phyloP scores from a whole-genome alignment of 176 grass and related monocot species.

The Oryza glaberrima region DNA sequence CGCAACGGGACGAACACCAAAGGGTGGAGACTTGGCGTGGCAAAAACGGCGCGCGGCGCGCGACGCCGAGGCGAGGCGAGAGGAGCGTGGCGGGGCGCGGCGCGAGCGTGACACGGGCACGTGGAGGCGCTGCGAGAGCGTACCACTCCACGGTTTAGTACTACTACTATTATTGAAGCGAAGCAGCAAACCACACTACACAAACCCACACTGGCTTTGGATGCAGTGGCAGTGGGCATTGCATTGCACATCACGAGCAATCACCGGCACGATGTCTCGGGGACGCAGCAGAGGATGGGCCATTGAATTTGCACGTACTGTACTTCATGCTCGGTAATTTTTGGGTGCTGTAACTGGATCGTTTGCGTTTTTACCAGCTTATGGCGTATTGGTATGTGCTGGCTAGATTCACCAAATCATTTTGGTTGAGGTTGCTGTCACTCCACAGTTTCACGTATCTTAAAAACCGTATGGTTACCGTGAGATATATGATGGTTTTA shows the following conservation, averaged over 20 bases:
- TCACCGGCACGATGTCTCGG: conserved; percentile 28
- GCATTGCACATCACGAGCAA: not conserved
- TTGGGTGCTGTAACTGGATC: too few relatives aligned
- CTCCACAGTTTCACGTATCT: too few relatives aligned
- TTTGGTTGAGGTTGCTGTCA: too few relatives aligned
- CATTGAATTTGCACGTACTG: conserved; percentile 7
- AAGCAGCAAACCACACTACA: not conserved
- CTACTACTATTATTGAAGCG: not conserved
- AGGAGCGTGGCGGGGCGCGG: not conserved
- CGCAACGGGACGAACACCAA: not conserved
- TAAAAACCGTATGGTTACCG: too few relatives aligned
- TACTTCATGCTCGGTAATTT: not conserved
- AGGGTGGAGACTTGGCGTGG: not conserved
- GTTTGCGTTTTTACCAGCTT: not conserved
- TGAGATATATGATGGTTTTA: too few relatives aligned
- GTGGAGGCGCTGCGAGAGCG: conserved; percentile 42
- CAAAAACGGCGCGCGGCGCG: conserved; percentile 4
- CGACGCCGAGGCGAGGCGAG: not conserved
- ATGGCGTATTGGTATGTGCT: too few relatives aligned
- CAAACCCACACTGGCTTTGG: not conserved
- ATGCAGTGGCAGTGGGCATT: too few relatives aligned
- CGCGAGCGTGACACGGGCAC: conserved; percentile 48
- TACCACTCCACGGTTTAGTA: conserved; percentile 21
- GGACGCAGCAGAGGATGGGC: not conserved
- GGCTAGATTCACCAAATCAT: too few relatives aligned